Percentiles rank a stretch among this genome's conserved stretches.
Conservation (phyloP, 2,329 filamentous ascomycete species). For the Ceratocystis cubensis region DNA sequence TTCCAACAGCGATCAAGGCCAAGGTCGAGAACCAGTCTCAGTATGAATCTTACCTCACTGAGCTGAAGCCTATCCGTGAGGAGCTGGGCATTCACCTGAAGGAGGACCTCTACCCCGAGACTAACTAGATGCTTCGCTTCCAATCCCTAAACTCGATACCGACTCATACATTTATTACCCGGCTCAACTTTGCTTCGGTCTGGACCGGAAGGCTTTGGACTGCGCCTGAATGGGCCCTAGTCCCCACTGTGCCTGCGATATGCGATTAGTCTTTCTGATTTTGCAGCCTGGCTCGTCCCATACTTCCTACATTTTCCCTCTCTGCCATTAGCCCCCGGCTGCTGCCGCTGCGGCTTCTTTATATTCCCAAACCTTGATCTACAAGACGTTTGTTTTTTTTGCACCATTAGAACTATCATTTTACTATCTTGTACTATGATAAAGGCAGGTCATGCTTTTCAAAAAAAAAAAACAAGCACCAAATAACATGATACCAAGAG, state of each 20-base stretch:
- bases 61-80: conserved; percentile 84
- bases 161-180: conserved; percentile 5
- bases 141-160: conserved; percentile 9
- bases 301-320: neutral
- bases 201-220: conserved; percentile 10
- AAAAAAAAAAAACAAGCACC: neutral
- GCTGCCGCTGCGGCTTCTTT: neutral
- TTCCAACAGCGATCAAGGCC: conserved; percentile 74
- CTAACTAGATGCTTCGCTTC: conserved; percentile 30
- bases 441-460: conserved; percentile 1
- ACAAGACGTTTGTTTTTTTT: conserved; percentile 2
- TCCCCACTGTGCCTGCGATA: conserved; percentile 4
- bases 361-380: conserved; percentile 10
- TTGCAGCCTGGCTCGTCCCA: conserved; percentile 11
- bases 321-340: neutral
- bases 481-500: conserved; percentile 12
- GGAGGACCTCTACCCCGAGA: conserved; percentile 79
- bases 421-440: neutral
- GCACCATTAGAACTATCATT: conserved; percentile 2
- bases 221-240: neutral
- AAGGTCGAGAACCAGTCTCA: conserved; percentile 98
- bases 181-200: conserved; percentile 4
- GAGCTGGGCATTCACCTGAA: conserved; percentile 85
- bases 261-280: conserved; percentile 13
- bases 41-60: conserved; percentile 90